phyloP scores from a whole-genome alignment of 805 yeast species.

The Candida xyloterini region DNA sequence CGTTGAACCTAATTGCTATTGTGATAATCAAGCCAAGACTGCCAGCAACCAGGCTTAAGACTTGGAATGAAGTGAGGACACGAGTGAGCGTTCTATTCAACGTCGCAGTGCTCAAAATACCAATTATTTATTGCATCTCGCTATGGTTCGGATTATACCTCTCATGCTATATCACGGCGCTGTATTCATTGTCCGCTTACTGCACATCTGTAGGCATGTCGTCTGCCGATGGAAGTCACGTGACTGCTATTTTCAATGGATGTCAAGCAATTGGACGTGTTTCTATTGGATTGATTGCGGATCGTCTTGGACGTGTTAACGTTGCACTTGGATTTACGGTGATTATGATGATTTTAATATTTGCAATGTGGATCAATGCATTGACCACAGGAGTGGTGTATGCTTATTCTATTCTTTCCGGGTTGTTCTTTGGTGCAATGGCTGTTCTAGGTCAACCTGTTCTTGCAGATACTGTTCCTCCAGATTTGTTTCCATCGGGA shows the following conservation, averaged over 20 bases:
- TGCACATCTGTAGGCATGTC: constrained; percentile 47
- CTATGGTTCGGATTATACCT: constrained; percentile 34
- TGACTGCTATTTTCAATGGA: constrained; percentile 45
- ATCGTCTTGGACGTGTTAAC: constrained; percentile 46
- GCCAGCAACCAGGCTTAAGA: constrained; percentile 14
- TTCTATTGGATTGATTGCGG: constrained; percentile 45
- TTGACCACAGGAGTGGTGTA: constrained; percentile 33
- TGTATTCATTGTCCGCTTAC: constrained; percentile 48
- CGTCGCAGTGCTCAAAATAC: constrained; percentile 15
- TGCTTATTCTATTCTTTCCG: constrained; percentile 41
- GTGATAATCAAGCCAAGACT: constrained; percentile 45
- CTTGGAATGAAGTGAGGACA: constrained; percentile 18
- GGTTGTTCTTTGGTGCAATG: constrained; percentile 46
- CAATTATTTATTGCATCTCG: constrained; percentile 18
- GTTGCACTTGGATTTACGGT: constrained; percentile 36
- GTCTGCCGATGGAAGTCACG: constrained; percentile 41
- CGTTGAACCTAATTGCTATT: constrained; percentile 37
- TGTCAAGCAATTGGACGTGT: constrained; percentile 51
- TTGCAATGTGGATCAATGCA: constrained; percentile 45
- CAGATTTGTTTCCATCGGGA: constrained; percentile 30
- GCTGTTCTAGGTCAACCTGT: constrained; percentile 30
- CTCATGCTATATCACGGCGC: constrained; percentile 43
- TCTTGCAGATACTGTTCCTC: constrained; percentile 29
- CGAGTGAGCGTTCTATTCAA: constrained; percentile 23
- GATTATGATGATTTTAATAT: constrained; percentile 36